Base-by-base conservation (phyloP, 345 rosid genomes). In the Citrus cavaleriei region DNA sequence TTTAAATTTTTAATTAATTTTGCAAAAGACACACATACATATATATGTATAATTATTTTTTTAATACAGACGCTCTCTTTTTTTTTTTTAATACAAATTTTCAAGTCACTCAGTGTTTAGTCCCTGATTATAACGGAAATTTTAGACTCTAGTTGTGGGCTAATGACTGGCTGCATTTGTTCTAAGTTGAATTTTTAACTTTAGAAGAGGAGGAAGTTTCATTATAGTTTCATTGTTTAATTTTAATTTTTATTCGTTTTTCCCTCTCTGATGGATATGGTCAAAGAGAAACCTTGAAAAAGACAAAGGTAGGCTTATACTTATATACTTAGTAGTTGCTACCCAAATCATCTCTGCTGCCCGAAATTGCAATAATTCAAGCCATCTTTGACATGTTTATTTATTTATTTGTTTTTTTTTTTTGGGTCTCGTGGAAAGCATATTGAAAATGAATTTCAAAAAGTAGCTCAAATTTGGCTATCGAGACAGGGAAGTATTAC, bases 21-120 rank as follows among this genome's bases (percentile, higher is more conserved):
- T 42, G 14, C 0, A 42, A 42, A 42, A 42, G 2, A 38, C 40
- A 37, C 40, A 7, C 35, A 34, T 28, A 32, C 35, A 34, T 28
- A 32, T 6, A 38, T 37, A 37, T 37, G 1, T 37, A 7, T 7
- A 37, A 37, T 37, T 37, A 5, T 0, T 6, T 35, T 35, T 6
- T 35, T 5, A 0, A 7, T 35, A 0, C 0, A 6, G 0, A 35
- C 0, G 0, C 6, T 35, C 7, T 35, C 7, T 0, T 35, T 35
- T 35, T 35, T 35, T 6, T 37, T 4, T 32, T 32, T 0, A 37
- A 37, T 7, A 37, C 7, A 37, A 37, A 7, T 37, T 9, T 38
- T 9, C 0, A 38, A 0, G 0, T 38, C 42, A 38, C 42, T 38
- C 0, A 38, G 2, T 38, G 10, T 8, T 38, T 12, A 38, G 0